Percentiles rank a stretch among this genome's conserved stretches.
Conservation (phyloP, 2,329 filamentous ascomycete genomes). For the Talaromyces sp. region DNA sequence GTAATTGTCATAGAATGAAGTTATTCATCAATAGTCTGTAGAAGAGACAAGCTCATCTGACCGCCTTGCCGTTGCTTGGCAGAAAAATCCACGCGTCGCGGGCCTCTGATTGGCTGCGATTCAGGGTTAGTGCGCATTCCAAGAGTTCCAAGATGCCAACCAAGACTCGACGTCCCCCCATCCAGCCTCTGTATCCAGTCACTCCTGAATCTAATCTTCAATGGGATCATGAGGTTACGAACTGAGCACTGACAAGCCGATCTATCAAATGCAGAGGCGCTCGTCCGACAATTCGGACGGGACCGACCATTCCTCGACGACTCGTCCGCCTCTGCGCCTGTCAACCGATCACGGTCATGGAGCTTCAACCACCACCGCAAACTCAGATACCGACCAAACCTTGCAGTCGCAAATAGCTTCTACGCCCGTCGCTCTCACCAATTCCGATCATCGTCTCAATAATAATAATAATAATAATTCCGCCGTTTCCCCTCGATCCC, state of each 20-base stretch:
- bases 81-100: slow-evolving; percentile 1
- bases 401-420: slow-evolving; percentile 38
- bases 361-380: slow-evolving; percentile 27
- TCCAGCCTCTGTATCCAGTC: neutral
- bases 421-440: slow-evolving; percentile 26
- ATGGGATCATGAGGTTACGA: slow-evolving; percentile 2
- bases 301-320: slow-evolving; percentile 36
- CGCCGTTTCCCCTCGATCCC: slow-evolving; percentile 38
- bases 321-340: slow-evolving; percentile 27
- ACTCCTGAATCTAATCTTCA: neutral
- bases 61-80: slow-evolving; percentile 7
- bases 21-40: neutral
- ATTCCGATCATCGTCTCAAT: slow-evolving; percentile 15
- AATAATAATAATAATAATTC: slow-evolving; percentile 19
- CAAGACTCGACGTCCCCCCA: neutral
- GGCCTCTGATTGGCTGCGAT: slow-evolving; percentile 4
- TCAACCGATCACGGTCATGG: slow-evolving; percentile 35
- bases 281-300: slow-evolving; percentile 47
- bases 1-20: neutral
- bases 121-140: slow-evolving; percentile 12
- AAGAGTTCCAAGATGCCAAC: slow-evolving; percentile 2
- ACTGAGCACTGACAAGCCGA: neutral
- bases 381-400: slow-evolving; percentile 22
- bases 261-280: slow-evolving; percentile 46
- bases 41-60: neutral